These are phyloP conservation scores for Dactylella cylindrospora DNA, from an alignment of 2,329 filamentous ascomycete species.

Conservation along the genomic window DNA sequence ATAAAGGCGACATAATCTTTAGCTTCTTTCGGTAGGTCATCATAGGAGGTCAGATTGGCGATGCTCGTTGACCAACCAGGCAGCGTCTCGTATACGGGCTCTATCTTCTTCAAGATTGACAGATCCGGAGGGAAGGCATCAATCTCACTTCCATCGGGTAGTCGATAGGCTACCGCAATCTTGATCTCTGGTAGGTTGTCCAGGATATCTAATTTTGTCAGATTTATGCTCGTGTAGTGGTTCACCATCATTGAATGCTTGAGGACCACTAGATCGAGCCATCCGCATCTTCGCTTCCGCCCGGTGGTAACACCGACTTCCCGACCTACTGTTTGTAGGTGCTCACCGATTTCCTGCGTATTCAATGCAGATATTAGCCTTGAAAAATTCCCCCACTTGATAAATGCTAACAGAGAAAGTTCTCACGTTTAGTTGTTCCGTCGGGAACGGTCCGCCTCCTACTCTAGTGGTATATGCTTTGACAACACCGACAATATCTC, in stretches of 20 bases:
- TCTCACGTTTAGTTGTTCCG: conserved; percentile 60
- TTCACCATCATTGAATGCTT: conserved; percentile 67
- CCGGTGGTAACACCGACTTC: conserved; percentile 57
- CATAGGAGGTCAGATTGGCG: conserved; percentile 59
- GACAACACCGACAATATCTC: conserved; percentile 65
- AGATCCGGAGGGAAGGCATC: conserved; percentile 68
- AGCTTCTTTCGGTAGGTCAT: conserved; percentile 66
- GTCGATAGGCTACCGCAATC: conserved; percentile 70
- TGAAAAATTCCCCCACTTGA: not conserved
- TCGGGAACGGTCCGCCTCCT: conserved; percentile 66
- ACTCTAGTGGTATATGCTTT: conserved; percentile 70
- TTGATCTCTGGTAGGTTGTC: conserved; percentile 75
- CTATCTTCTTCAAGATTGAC: conserved; percentile 60
- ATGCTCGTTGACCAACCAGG: conserved; percentile 71
- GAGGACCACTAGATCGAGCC: conserved; percentile 66
- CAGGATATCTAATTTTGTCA: conserved; percentile 68
- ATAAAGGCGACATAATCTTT: conserved; percentile 68
- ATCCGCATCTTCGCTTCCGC: conserved; percentile 48
- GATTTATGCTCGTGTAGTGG: conserved; percentile 65
- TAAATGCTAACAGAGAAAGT: not conserved
- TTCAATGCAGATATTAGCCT: not conserved
- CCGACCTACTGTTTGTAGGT: conserved; percentile 57
- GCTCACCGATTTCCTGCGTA: conserved; percentile 54
- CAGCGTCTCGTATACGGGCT: conserved; percentile 69
- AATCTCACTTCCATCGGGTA: conserved; percentile 56